phyloP scores from a whole-genome alignment of 192 early-diverging fungal genomes.

The Cetraspora pellucida region DNA sequence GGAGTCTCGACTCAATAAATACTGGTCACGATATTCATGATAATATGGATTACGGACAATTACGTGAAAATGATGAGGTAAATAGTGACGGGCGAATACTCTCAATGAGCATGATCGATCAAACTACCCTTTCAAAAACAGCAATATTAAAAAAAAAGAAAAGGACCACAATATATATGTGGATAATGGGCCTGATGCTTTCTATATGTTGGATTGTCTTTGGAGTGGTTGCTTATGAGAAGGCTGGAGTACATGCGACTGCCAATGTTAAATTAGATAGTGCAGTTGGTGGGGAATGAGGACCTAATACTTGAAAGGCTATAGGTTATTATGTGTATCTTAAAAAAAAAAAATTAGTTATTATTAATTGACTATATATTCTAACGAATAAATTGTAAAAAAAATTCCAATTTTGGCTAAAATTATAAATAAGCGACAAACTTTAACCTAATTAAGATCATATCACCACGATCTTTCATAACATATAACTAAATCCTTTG shows the following conservation, averaged over 20 bases:
- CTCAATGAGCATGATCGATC: neutral
- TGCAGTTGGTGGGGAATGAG: too few relatives aligned
- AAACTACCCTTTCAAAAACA: neutral
- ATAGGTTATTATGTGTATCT: too few relatives aligned
- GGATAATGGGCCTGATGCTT: neutral
- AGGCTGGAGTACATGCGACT: slow-evolving; percentile 27
- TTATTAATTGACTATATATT: too few relatives aligned
- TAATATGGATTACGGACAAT: slow-evolving; percentile 1
- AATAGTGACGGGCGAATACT: neutral
- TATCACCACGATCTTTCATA: too few relatives aligned
- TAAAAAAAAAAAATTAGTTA: too few relatives aligned
- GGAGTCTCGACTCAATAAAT: slow-evolving; percentile 20
- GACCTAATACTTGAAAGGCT: too few relatives aligned
- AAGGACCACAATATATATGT: slow-evolving; percentile 15
- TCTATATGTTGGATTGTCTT: slow-evolving; percentile 24
- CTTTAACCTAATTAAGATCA: too few relatives aligned
- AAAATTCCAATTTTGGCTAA: too few relatives aligned
- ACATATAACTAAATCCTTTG: too few relatives aligned
- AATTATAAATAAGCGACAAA: too few relatives aligned
- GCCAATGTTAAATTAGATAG: too few relatives aligned
- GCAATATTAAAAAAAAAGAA: neutral
- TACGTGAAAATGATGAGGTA: slow-evolving; percentile 2
- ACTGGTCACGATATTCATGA: neutral
- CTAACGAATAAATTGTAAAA: too few relatives aligned
- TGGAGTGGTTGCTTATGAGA: slow-evolving; percentile 21